These are phyloP conservation scores for Helicocarpus griseus DNA, from an alignment of 2,329 filamentous ascomycete species.

Conservation along the genomic window DNA sequence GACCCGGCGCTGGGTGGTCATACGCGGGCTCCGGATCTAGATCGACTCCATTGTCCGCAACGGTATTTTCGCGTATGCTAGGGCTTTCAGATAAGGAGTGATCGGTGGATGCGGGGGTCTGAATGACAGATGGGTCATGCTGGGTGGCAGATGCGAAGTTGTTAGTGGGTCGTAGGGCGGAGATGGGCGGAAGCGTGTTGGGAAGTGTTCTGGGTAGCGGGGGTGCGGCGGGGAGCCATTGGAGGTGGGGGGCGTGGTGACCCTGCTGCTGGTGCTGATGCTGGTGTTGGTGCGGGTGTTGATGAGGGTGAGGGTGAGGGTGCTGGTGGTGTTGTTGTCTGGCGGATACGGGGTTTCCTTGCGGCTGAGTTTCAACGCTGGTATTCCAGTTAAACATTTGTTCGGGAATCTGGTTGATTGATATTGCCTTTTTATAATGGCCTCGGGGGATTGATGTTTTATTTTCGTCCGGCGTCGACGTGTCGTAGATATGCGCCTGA, in stretches of 20 bases:
- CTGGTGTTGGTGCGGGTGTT: conserved; percentile 7
- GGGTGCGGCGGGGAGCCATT: conserved; percentile 1
- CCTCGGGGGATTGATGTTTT: background rate
- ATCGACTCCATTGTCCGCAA: conserved; percentile 2
- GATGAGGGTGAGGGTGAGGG: conserved; percentile 5
- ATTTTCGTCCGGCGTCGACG: background rate
- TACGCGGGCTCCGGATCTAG: conserved; percentile 3
- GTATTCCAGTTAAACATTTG: conserved; percentile 9
- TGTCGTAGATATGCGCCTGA: background rate
- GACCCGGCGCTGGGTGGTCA: conserved; percentile 4
- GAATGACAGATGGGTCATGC: background rate
- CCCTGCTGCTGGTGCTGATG: conserved; percentile 8
- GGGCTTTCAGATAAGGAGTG: background rate
- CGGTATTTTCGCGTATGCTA: background rate
- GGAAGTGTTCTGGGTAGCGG: background rate
- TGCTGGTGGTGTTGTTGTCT: conserved; percentile 18
- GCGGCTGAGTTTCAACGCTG: conserved; percentile 8
- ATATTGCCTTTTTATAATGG: background rate
- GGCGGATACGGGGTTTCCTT: conserved; percentile 11
- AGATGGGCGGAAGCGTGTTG: conserved; percentile 3
- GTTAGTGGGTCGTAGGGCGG: conserved; percentile 1
- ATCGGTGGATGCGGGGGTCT: conserved; percentile 1
- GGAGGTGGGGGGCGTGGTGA: conserved; percentile 9
- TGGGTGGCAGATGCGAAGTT: background rate
- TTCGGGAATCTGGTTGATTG: background rate